A percentile compares a stretch with the other conserved stretches of the same genome.
Evolutionary conservation across 768 basidiomycete species (phyloP).

Genomic region (Phaeotremella skinneri): DNA sequence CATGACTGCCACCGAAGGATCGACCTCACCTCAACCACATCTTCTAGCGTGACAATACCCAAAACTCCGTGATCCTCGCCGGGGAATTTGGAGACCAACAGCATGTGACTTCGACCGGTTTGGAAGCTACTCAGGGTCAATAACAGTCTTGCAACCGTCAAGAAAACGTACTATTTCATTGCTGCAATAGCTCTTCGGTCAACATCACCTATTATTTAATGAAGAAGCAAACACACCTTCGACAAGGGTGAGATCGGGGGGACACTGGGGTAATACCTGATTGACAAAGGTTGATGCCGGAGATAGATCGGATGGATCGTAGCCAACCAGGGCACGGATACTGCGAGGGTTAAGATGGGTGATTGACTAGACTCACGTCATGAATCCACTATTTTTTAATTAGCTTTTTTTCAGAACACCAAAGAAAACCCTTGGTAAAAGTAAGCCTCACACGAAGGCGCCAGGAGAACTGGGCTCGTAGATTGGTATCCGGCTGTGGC

Average conservation of each 20-base stretch:
- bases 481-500: conserved; percentile 44
- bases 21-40: conserved; percentile 42
- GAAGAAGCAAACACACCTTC: conserved; percentile 27
- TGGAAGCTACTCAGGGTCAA: conserved; percentile 35
- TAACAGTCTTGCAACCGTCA: not conserved
- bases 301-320: conserved; percentile 41
- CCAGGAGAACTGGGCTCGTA: conserved; percentile 38
- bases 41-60: conserved; percentile 46
- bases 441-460: conserved; percentile 37
- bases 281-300: conserved; percentile 32
- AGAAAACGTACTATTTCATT: conserved; percentile 34
- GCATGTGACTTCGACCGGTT: conserved; percentile 44
- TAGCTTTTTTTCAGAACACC: not conserved
- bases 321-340: conserved; percentile 35
- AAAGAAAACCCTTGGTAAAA: not conserved
- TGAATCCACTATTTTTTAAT: conserved; percentile 19
- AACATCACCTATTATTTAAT: not conserved
- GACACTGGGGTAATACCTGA: conserved; percentile 40
- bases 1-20: conserved; percentile 1
- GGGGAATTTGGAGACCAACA: conserved; percentile 35
- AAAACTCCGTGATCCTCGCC: conserved; percentile 31
- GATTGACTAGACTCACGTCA: conserved; percentile 13
- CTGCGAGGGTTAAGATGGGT: conserved; percentile 13
- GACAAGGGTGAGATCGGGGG: conserved; percentile 37
- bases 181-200: conserved; percentile 17